A percentile compares a stretch with the other conserved stretches of the same genome.
Conservation (phyloP, 140 eudicot species). For the Anethum foeniculum region DNA sequence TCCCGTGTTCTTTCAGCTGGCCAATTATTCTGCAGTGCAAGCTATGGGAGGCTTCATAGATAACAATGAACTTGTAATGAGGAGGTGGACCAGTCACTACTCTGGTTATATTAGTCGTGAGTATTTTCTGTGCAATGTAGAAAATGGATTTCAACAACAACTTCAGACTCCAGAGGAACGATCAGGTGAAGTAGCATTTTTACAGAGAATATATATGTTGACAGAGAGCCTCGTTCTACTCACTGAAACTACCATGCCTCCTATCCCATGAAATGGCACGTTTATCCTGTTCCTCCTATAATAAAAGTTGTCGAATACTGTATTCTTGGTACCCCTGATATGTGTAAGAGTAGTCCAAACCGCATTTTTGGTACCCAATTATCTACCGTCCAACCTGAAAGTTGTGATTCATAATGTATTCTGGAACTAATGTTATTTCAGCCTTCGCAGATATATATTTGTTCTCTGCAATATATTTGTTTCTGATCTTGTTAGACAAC, state of each 20-base stretch:
- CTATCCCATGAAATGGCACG: background rate
- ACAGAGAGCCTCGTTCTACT: background rate
- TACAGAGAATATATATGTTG: background rate
- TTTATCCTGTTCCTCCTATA: too few relatives aligned
- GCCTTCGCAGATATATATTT: too few relatives aligned
- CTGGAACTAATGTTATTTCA: too few relatives aligned
- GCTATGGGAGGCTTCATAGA: background rate
- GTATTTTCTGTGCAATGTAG: background rate
- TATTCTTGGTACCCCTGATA: too few relatives aligned
- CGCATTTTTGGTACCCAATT: too few relatives aligned
- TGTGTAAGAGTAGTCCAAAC: too few relatives aligned
- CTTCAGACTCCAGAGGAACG: background rate
- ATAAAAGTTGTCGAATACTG: too few relatives aligned
- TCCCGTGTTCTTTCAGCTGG: too few relatives aligned
- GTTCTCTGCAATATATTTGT: too few relatives aligned
- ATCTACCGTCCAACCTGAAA: too few relatives aligned
- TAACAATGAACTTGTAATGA: background rate
- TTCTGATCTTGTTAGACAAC: too few relatives aligned
- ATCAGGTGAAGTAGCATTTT: background rate
- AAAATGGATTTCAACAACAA: background rate
- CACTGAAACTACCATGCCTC: background rate
- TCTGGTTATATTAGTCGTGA: background rate
- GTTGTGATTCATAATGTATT: too few relatives aligned
- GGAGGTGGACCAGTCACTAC: background rate
- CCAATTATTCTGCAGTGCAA: background rate